Conservation (phyloP, 441 rosid species). For the Corymbia citriodora region DNA sequence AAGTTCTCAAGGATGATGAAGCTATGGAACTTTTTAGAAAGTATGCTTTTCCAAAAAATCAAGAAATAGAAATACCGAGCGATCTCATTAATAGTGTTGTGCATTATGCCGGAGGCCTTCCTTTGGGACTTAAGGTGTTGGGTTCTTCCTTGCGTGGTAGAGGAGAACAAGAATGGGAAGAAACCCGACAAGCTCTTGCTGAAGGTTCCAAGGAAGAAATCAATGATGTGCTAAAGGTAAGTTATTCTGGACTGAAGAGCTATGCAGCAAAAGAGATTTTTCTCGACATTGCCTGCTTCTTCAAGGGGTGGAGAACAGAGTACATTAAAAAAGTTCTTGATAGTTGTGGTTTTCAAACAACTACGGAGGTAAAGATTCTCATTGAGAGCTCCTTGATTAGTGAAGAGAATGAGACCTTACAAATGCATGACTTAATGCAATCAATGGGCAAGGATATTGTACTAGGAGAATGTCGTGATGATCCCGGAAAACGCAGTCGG, state of each 20-base stretch:
- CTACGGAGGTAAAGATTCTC: neutral
- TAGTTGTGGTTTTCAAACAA: neutral
- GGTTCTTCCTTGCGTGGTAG: neutral
- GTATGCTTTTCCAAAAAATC: too few relatives aligned
- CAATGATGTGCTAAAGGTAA: neutral
- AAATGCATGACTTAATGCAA: neutral
- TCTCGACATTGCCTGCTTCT: neutral
- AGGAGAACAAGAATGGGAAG: neutral
- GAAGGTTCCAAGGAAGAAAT: too few relatives aligned
- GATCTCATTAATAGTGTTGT: too few relatives aligned
- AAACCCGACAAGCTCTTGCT: neutral
- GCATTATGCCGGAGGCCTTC: neutral
- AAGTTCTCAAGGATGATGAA: neutral
- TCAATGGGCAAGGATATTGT: neutral
- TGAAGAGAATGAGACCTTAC: neutral
- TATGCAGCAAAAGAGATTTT: neutral
- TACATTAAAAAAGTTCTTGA: neutral
- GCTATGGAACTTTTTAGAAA: neutral
- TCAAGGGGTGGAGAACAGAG: neutral
- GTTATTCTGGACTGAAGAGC: neutral
- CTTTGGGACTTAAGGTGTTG: neutral
- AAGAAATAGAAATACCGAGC: too few relatives aligned
- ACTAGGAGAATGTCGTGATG: neutral
- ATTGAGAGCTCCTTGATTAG: neutral
- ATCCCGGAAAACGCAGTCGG: neutral